A percentile compares a stretch with the other conserved stretches of the same genome.
These are phyloP conservation scores for Oryza longistaminata DNA, from an alignment of 176 grass and related monocot genomes.

Conservation along the genomic window DNA sequence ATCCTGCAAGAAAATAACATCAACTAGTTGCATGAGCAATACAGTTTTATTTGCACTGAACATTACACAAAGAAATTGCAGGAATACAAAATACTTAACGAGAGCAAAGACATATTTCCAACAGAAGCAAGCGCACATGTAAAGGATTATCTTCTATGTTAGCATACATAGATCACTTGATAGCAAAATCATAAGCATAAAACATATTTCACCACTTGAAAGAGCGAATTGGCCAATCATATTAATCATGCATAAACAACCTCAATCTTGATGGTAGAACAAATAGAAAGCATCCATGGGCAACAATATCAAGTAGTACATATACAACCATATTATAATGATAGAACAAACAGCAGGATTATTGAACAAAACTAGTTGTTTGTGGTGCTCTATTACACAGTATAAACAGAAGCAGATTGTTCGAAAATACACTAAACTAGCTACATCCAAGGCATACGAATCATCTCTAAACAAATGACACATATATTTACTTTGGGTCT, in stretches of 20 bases:
- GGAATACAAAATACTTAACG: neutral
- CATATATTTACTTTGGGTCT: neutral
- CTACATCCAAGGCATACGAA: too few species aligned
- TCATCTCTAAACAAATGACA: neutral
- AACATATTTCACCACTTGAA: neutral
- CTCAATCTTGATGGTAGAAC: too few species aligned
- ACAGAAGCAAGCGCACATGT: neutral
- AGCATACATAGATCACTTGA: neutral
- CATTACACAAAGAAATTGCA: neutral
- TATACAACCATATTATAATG: too few species aligned
- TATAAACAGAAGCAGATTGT: neutral
- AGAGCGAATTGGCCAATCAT: neutral
- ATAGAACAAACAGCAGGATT: too few species aligned
- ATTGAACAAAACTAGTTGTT: neutral
- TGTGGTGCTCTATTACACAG: neutral
- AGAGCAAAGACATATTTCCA: neutral
- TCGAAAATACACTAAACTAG: neutral
- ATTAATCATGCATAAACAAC: too few species aligned
- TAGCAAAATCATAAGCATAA: neutral
- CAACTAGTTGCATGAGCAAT: neutral
- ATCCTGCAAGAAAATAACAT: slow-evolving; percentile 37
- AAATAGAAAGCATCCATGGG: too few species aligned
- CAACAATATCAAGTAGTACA: too few species aligned
- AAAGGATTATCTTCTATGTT: neutral
- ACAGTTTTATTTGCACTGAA: neutral